A percentile compares a stretch with the other conserved stretches of the same genome.
Evolutionary conservation across 2,329 filamentous ascomycete genomes (phyloP).

Genomic region (Neurospora crassa): DNA sequence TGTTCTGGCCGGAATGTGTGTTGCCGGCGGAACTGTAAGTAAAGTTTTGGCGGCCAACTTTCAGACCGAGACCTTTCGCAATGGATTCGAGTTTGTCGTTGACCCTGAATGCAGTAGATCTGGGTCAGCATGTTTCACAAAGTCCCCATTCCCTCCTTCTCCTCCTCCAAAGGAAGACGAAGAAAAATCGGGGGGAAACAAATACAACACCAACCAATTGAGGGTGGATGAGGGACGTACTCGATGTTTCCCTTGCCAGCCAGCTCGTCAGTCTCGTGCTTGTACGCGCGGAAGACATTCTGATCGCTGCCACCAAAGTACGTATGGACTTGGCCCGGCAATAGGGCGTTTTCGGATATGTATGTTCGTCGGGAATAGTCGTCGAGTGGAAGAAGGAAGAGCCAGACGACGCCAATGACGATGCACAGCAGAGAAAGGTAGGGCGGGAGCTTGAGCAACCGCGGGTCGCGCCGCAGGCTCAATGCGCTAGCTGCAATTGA

Average conservation of each 20-base stretch:
- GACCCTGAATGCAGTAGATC: conserved; percentile 30
- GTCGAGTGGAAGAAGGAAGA: conserved; percentile 80
- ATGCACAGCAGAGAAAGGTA: conserved; percentile 82
- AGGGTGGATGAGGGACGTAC: conserved; percentile 22
- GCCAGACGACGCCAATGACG: conserved; percentile 76
- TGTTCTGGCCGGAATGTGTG: conserved; percentile 70
- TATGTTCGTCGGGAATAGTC: conserved; percentile 89
- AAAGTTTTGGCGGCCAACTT: conserved; percentile 81
- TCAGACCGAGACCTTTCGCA: conserved; percentile 69
- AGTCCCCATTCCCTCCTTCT: neutral
- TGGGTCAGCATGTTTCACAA: conserved; percentile 4
- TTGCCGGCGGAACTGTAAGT: conserved; percentile 71
- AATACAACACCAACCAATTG: neutral
- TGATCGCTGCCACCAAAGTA: conserved; percentile 97
- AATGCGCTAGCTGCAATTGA: conserved; percentile 44
- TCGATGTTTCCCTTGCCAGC: conserved; percentile 42
- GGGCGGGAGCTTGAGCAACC: conserved; percentile 73
- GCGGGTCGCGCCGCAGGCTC: conserved; percentile 68
- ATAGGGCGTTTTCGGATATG: conserved; percentile 91
- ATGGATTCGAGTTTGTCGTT: conserved; percentile 68
- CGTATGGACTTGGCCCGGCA: conserved; percentile 93
- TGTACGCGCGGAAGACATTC: conserved; percentile 84
- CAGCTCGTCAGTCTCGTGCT: conserved; percentile 66
- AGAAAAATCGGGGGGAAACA: too few relatives aligned
- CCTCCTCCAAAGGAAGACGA: too few relatives aligned